Evolutionary conservation across 257 asterid genomes (phyloP).

Genomic region (Gentiana macrophylla): DNA sequence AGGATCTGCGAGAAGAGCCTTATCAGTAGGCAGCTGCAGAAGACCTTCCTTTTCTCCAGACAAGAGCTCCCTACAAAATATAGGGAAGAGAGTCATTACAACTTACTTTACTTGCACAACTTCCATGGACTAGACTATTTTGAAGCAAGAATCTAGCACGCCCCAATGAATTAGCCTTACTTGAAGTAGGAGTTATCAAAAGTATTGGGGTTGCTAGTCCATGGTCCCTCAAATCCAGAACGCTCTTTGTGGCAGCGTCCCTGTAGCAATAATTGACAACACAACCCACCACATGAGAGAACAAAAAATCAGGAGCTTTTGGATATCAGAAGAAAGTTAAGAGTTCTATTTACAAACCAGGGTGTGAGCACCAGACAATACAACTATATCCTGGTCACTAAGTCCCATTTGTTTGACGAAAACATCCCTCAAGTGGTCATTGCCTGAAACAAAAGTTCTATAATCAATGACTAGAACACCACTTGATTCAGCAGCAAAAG

Average conservation of each 20-base stretch:
- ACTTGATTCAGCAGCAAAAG: not conserved
- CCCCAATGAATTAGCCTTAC: slow-evolving; percentile 18
- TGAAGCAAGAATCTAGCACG: no score
- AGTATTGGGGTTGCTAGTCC: slow-evolving; percentile 74
- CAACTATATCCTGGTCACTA: slow-evolving; percentile 68
- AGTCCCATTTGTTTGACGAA: slow-evolving; percentile 84
- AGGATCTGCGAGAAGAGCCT: slow-evolving; percentile 58
- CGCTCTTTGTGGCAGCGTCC: slow-evolving; percentile 91
- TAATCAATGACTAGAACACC: not conserved
- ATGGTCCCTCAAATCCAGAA: slow-evolving; percentile 85
- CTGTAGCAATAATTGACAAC: slow-evolving; percentile 11
- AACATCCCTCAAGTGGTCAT: slow-evolving; percentile 77
- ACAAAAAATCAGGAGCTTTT: no score
- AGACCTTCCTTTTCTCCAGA: slow-evolving; percentile 70
- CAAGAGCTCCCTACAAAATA: slow-evolving; percentile 47
- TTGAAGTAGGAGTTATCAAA: slow-evolving; percentile 71
- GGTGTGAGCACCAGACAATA: slow-evolving; percentile 85
- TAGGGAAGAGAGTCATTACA: not conserved
- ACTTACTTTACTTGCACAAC: no score
- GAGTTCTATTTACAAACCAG: slow-evolving; percentile 32
- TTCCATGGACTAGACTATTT: no score
- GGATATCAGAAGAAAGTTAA: not conserved
- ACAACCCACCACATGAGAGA: not conserved
- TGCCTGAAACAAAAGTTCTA: slow-evolving; percentile 29
- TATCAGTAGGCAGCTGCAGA: slow-evolving; percentile 69